Conservation (phyloP, 2,329 filamentous ascomycete species). For the Epichloe bromicola region DNA sequence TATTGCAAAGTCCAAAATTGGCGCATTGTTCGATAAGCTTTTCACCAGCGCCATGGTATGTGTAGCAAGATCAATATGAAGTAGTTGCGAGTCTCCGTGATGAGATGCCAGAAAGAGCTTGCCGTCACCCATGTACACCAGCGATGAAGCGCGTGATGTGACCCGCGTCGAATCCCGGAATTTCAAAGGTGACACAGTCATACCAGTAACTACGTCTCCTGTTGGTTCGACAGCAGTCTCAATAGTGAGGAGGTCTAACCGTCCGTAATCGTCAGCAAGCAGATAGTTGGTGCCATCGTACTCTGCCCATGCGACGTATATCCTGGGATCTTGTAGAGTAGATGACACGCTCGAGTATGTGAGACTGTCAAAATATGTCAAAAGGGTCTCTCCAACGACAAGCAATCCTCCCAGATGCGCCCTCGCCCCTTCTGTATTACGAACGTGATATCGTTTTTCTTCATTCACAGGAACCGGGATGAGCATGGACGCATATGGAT, state of each 20-base stretch:
- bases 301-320: conserved; percentile 86
- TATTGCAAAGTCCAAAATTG: conserved; percentile 83
- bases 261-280: conserved; percentile 85
- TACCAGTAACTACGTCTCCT: conserved; percentile 53
- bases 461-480: conserved; percentile 49
- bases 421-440: conserved; percentile 37
- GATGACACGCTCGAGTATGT: conserved; percentile 54
- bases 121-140: conserved; percentile 65
- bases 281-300: conserved; percentile 73
- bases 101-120: conserved; percentile 82
- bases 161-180: conserved; percentile 15
- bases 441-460: conserved; percentile 46
- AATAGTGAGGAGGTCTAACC: conserved; percentile 73
- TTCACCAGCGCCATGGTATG: conserved; percentile 53
- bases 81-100: conserved; percentile 80
- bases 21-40: conserved; percentile 63
- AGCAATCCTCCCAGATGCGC: conserved; percentile 58
- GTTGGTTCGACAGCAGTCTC: conserved; percentile 51
- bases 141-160: conserved; percentile 61
- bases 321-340: conserved; percentile 57
- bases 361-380: conserved; percentile 75
- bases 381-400: conserved; percentile 64
- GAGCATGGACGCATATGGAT: conserved; percentile 44
- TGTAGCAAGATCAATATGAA: conserved; percentile 38
- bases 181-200: conserved; percentile 46